These are phyloP conservation scores for Cryptosporidium muris DNA, from an alignment of 169 alveolate species.

Conservation along the genomic window DNA sequence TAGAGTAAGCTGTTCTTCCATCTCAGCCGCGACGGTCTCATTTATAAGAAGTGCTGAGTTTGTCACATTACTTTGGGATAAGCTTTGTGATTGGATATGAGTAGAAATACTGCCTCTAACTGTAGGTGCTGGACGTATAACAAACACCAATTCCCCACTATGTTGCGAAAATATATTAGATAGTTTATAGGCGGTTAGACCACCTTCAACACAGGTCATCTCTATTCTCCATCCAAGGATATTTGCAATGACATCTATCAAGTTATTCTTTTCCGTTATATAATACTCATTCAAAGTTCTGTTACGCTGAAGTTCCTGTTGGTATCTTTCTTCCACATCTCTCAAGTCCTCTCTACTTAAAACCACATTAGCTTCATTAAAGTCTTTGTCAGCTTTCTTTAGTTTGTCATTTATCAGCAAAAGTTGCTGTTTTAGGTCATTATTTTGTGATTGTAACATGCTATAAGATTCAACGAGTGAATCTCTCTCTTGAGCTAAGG, in stretches of 20 bases:
- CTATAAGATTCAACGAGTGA: conserved; percentile 36
- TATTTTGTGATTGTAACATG: conserved; percentile 21
- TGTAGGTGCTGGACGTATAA: conserved; percentile 61
- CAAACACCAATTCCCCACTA: conserved; percentile 59
- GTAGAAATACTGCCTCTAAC: neutral
- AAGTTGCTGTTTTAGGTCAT: conserved; percentile 19
- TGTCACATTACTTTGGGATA: neutral
- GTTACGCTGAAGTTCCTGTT: conserved; percentile 36
- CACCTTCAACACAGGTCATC: conserved; percentile 55
- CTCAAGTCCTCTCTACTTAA: neutral
- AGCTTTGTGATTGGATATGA: neutral
- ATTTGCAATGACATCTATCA: conserved; percentile 61
- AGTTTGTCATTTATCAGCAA: conserved; percentile 14
- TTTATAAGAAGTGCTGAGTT: conserved; percentile 27
- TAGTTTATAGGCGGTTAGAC: conserved; percentile 59
- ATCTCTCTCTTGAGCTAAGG: conserved; percentile 66
- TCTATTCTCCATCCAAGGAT: conserved; percentile 69
- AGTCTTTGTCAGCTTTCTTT: conserved; percentile 10
- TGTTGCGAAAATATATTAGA: conserved; percentile 54
- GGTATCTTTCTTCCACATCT: conserved; percentile 11
- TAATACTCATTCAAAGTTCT: conserved; percentile 50
- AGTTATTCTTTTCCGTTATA: conserved; percentile 40
- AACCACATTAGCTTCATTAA: neutral
- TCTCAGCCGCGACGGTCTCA: conserved; percentile 26
- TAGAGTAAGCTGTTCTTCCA: conserved; percentile 63